These are phyloP conservation scores for Trichoderma hamatum DNA, from an alignment of 2,329 filamentous ascomycete species.

Conservation along the genomic window DNA sequence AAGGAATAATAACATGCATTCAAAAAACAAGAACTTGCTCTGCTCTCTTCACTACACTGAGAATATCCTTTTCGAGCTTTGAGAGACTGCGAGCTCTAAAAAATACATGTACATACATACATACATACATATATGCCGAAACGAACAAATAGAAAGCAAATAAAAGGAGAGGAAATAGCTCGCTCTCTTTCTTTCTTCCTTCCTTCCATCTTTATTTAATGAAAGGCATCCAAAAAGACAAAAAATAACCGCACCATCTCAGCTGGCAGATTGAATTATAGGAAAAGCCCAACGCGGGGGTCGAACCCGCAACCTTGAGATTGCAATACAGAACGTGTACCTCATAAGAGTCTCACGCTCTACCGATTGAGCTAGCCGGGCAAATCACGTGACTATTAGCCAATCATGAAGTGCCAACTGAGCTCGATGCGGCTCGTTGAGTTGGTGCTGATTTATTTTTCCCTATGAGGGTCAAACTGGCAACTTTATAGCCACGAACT, in stretches of 20 bases:
- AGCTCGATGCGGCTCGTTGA: slow-evolving; percentile 12
- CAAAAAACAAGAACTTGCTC: not conserved
- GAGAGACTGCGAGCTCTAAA: too few species aligned
- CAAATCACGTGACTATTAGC: slow-evolving; percentile 25
- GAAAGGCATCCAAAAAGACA: not conserved
- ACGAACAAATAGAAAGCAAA: too few species aligned
- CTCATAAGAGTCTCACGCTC: slow-evolving; percentile 70
- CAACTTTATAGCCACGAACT: not conserved
- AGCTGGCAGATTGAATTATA: slow-evolving; percentile 33
- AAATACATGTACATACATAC: too few species aligned
- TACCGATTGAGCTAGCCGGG: slow-evolving; percentile 53
- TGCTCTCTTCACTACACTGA: too few species aligned
- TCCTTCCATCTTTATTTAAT: too few species aligned
- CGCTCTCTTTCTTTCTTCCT: too few species aligned
- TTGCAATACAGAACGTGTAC: slow-evolving; percentile 36
- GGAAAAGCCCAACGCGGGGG: slow-evolving; percentile 48
- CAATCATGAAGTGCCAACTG: slow-evolving; percentile 3
- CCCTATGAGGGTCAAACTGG: not conserved
- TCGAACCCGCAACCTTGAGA: slow-evolving; percentile 62
- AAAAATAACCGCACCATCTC: slow-evolving; percentile 6
- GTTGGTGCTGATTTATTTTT: rapidly evolving
- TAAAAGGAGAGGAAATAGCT: too few species aligned
- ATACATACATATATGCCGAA: too few species aligned
- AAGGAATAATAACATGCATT: too few species aligned
- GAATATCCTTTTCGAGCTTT: too few species aligned